These are phyloP conservation scores for Bolboschoenoplectus hybrid DNA, from an alignment of 202 grass and related monocot species.

Conservation along the genomic window DNA sequence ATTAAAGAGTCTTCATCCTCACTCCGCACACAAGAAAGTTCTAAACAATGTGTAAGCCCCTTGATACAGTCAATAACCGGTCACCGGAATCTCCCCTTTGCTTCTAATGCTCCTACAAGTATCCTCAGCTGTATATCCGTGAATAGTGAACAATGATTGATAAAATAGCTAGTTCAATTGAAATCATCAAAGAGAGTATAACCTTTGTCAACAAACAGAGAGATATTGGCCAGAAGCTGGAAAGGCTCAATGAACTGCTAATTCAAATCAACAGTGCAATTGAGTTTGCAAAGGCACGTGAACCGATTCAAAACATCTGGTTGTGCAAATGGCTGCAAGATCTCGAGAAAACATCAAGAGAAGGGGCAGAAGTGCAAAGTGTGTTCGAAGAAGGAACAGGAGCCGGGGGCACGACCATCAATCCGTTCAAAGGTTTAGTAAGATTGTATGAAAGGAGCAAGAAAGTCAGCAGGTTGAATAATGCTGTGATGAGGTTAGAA, in stretches of 20 bases:
- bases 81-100: too few relatives aligned
- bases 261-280: not conserved
- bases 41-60: too few relatives aligned
- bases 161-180: not conserved
- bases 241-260: slow-evolving; percentile 5
- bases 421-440: not conserved
- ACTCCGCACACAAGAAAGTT: too few relatives aligned
- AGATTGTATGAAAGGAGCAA: not conserved
- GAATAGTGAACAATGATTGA: not conserved
- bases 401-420: not conserved
- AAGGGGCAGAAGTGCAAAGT: slow-evolving; percentile 2
- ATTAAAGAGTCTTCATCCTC: too few relatives aligned
- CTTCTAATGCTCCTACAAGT: not conserved
- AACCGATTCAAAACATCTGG: not conserved
- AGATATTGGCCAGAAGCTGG: not conserved
- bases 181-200: not conserved
- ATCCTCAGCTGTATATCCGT: not conserved
- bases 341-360: not conserved
- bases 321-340: not conserved
- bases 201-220: not conserved
- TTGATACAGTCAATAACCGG: too few relatives aligned
- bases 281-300: not conserved
- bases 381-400: not conserved
- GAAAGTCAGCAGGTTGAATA: not conserved
- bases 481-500: not conserved